Base-by-base conservation (phyloP, 108 stramenopile species). In the Nitzschia sp. region DNA sequence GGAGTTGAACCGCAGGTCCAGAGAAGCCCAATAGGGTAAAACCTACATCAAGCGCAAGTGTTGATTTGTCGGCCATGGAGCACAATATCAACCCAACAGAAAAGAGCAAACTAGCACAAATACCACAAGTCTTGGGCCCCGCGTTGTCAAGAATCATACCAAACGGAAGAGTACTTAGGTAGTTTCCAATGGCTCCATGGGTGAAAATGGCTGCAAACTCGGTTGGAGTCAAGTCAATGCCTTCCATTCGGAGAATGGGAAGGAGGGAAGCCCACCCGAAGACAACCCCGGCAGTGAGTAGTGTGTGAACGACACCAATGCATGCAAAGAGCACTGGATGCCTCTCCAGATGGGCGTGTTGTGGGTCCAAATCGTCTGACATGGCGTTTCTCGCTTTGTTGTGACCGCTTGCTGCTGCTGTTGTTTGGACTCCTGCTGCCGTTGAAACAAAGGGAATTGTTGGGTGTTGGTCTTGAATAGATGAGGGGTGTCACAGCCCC, bases 1-100 rank as follows among this genome's bases (percentile, higher is more conserved):
- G 77, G 29, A 78, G 21, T 63, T 78, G 77, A 51, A 78, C 67
- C 10, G 53, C 77, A 38, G 77, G 77, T 10, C 77, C 65, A 41
- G 71, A 51, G 59, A 72, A 72, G 0, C 77, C 77, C 34, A 78
- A 10, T 0, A 76, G 48, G 17, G 41, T 61, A 63, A 76, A 76
- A 9, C 75, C 75, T 15, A 41, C 41, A 48, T 43, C 41, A 10
- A 55, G 41, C 8, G 15, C 51, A 24, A 15, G 41, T 9, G 17
- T 34, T 0, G 57, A 58, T 2, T 8, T 24, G 17, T 54, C 39
- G 26, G 40, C 63, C 10, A 60, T 10, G 26, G 21, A 41, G 26
- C 75, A 71, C 17, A 76, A 52, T 8, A 59, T 10, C 51, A 70
- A 58, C 10, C 70, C 69, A 10, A 71, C 14, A 19, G 48, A 48